Conservation (phyloP, 2,329 filamentous ascomycete species). For the Aspergillus thermomutatus region DNA sequence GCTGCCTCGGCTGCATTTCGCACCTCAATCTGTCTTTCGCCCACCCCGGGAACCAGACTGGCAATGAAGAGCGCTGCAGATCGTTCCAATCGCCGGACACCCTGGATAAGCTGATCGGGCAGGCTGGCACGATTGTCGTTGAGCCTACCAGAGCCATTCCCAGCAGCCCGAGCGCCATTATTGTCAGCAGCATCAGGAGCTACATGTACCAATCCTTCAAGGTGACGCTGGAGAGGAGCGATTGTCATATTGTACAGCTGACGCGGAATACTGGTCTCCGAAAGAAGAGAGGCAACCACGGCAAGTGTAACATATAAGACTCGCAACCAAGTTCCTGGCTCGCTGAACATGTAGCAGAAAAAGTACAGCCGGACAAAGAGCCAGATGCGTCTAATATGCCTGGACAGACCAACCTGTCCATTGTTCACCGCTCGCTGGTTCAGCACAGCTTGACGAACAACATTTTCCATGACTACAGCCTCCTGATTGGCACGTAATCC, state of each 20-base stretch:
- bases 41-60: slow-evolving; percentile 60
- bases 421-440: slow-evolving; percentile 25
- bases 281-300: slow-evolving; percentile 38
- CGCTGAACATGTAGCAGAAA: slow-evolving; percentile 58
- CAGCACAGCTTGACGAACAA: slow-evolving; percentile 30
- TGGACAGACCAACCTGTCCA: slow-evolving; percentile 36
- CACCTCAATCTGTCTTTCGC: slow-evolving; percentile 58
- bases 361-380: slow-evolving; percentile 56
- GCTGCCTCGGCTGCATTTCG: slow-evolving; percentile 50
- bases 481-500: slow-evolving; percentile 13
- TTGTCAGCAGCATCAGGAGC: slow-evolving; percentile 17
- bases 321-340: slow-evolving; percentile 45
- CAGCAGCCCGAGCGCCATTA: slow-evolving; percentile 1
- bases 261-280: slow-evolving; percentile 39
- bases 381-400: slow-evolving; percentile 50
- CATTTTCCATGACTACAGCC: slow-evolving; percentile 26
- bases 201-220: slow-evolving; percentile 41
- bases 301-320: slow-evolving; percentile 38
- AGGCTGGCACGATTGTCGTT: slow-evolving; percentile 2
- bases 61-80: slow-evolving; percentile 61
- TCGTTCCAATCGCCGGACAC: slow-evolving; percentile 50
- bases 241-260: slow-evolving; percentile 33
- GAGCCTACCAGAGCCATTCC: slow-evolving; percentile 5
- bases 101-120: slow-evolving; percentile 19
- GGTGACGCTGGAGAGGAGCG: slow-evolving; percentile 41